Evolutionary conservation across 768 basidiomycete species (phyloP).

Genomic region (Lentinula sp.): DNA sequence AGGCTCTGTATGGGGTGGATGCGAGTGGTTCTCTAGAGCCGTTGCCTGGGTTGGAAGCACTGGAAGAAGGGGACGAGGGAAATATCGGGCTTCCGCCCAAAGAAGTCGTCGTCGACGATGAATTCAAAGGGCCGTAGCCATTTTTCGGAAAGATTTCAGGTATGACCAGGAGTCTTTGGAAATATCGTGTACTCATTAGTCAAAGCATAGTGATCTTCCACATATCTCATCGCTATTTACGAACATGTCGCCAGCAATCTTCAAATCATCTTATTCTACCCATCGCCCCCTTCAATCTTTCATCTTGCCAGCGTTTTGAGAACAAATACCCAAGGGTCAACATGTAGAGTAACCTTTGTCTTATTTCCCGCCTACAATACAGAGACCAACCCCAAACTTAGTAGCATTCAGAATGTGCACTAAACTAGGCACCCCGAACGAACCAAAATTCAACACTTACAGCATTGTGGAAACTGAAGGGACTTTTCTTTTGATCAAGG

Average conservation of each 20-base stretch:
- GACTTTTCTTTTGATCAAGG: constrained; percentile 29
- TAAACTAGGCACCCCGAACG: constrained; percentile 25
- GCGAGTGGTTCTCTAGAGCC: constrained; percentile 13
- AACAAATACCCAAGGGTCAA: too few species aligned
- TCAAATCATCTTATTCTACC: too few species aligned
- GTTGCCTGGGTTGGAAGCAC: constrained; percentile 40
- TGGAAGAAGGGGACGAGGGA: constrained; percentile 28
- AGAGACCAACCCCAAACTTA: constrained; percentile 39
- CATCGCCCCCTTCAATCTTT: too few species aligned
- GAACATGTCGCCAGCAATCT: too few species aligned
- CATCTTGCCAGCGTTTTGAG: too few species aligned
- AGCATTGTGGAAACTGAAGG: constrained; percentile 35
- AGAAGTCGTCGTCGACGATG: background rate
- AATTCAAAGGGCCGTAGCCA: background rate
- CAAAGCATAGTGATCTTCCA: background rate
- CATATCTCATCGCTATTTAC: background rate
- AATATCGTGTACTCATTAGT: background rate
- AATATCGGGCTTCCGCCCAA: constrained; percentile 1
- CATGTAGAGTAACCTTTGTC: too few species aligned
- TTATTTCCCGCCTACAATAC: constrained; percentile 43
- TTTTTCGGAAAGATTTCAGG: background rate
- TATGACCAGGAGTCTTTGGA: background rate
- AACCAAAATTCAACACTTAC: constrained; percentile 33
- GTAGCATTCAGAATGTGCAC: constrained; percentile 29
- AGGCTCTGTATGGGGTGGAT: constrained; percentile 49